Conservation (phyloP, 1,284 basidiomycete species). For the Malassezia slooffiae region DNA sequence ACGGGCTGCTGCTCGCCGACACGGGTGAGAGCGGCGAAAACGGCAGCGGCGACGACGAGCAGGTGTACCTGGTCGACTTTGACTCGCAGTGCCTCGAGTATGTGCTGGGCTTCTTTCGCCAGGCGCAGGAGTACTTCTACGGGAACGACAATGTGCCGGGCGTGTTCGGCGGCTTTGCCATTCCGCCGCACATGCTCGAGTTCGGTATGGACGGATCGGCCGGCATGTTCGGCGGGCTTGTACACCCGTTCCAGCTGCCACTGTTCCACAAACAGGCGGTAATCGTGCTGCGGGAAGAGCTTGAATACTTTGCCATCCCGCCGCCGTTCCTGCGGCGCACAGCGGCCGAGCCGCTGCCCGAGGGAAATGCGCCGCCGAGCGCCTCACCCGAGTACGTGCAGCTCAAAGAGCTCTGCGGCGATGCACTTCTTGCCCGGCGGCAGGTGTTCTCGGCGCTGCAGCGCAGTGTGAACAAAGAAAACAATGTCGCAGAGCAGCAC, state of each 20-base stretch:
- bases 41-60: conserved; percentile 63
- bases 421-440: conserved; percentile 72
- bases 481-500: conserved; percentile 96
- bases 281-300: conserved; percentile 91
- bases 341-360: background rate
- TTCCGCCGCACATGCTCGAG: conserved; percentile 34
- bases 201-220: conserved; percentile 32
- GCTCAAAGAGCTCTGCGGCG: conserved; percentile 53
- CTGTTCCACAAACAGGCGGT: conserved; percentile 92
- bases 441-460: conserved; percentile 96
- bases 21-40: conserved; percentile 11
- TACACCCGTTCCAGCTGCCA: conserved; percentile 50
- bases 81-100: conserved; percentile 92
- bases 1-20: conserved; percentile 76
- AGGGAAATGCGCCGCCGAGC: conserved; percentile 7
- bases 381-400: conserved; percentile 3
- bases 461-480: conserved; percentile 97
- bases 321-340: conserved; percentile 14
- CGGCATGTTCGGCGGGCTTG: conserved; percentile 1
- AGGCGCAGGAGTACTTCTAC: conserved; percentile 80
- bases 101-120: conserved; percentile 80
- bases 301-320: conserved; percentile 95
- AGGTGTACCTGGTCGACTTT: conserved; percentile 94
- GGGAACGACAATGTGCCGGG: conserved; percentile 66
- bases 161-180: conserved; percentile 52